Conservation (phyloP, 2,329 filamentous ascomycete genomes). For the Pseudogymnoascus sp. region DNA sequence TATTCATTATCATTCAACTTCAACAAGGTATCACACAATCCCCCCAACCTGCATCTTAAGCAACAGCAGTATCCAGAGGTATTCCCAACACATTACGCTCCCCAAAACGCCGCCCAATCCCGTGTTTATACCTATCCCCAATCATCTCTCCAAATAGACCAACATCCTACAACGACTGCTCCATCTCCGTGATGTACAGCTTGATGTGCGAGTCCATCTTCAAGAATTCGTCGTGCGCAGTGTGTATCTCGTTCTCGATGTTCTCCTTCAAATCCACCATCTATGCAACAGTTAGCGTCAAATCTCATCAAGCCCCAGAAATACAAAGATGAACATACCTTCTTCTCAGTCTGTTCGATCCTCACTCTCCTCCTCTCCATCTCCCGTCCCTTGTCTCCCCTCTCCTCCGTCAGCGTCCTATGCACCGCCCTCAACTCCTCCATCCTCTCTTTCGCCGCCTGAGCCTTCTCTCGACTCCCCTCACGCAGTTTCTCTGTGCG, state of each 20-base stretch:
- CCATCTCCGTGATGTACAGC: constrained; percentile 98
- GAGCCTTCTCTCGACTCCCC: constrained; percentile 73
- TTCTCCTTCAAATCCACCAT: constrained; percentile 98
- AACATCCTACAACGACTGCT: constrained; percentile 59
- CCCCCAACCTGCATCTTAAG: neutral
- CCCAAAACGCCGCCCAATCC: neutral
- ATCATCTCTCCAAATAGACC: neutral
- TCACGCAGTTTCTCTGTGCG: constrained; percentile 77
- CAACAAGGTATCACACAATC: neutral
- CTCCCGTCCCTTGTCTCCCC: constrained; percentile 78
- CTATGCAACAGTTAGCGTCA: constrained; percentile 42
- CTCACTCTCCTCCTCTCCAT: constrained; percentile 88
- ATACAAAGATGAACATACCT: constrained; percentile 50
- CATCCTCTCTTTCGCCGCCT: constrained; percentile 79
- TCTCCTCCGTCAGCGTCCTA: constrained; percentile 73
- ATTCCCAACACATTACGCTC: constrained; percentile 1
- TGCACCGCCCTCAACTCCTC: constrained; percentile 78
- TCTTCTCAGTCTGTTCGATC: constrained; percentile 98
- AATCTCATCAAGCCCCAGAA: neutral
- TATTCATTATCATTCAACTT: constrained; percentile 1
- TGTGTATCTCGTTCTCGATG: constrained; percentile 88
- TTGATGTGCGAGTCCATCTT: constrained; percentile 98
- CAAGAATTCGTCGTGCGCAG: constrained; percentile 86
- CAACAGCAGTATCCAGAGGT: constrained; percentile 4
- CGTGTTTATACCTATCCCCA: neutral